phyloP scores from a whole-genome alignment of 192 early-diverging fungal species.

The Cetraspora pellucida region DNA sequence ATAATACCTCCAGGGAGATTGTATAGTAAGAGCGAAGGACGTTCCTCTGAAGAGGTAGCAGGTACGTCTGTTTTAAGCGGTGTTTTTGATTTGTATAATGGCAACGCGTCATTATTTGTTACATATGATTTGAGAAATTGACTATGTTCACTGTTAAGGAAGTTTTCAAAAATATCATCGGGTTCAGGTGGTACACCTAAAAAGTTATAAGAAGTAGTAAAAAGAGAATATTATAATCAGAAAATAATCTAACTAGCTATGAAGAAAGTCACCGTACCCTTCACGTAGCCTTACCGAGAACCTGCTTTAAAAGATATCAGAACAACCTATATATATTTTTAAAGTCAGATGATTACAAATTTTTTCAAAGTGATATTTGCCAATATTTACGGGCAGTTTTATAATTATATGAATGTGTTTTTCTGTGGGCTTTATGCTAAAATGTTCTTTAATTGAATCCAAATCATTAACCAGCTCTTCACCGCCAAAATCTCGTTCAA shows the following conservation, averaged over 20 bases:
- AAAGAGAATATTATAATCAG: not conserved
- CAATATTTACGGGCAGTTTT: too few species aligned
- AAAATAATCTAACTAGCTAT: not conserved
- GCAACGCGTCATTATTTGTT: constrained; percentile 5
- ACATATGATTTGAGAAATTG: not conserved
- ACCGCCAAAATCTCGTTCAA: too few species aligned
- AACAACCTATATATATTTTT: too few species aligned
- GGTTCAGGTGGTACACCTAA: not conserved
- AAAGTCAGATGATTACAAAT: too few species aligned
- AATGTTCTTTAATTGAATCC: too few species aligned
- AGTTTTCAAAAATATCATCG: not conserved
- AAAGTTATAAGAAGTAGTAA: not conserved
- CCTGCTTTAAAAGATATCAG: too few species aligned
- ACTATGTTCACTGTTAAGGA: not conserved
- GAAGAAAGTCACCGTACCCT: not conserved
- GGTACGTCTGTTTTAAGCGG: not conserved
- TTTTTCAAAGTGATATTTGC: too few species aligned
- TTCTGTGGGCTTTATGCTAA: too few species aligned
- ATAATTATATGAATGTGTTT: too few species aligned
- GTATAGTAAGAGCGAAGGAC: not conserved
- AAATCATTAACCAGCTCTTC: too few species aligned
- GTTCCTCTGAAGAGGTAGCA: not conserved
- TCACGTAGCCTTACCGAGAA: too few species aligned
- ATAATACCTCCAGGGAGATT: not conserved
- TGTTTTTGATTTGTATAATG: not conserved